Evolutionary conservation across 345 rosid species (phyloP), one percentile per base, ranked within the genome.

Genomic region (Abelmoschus esculentus): DNA sequence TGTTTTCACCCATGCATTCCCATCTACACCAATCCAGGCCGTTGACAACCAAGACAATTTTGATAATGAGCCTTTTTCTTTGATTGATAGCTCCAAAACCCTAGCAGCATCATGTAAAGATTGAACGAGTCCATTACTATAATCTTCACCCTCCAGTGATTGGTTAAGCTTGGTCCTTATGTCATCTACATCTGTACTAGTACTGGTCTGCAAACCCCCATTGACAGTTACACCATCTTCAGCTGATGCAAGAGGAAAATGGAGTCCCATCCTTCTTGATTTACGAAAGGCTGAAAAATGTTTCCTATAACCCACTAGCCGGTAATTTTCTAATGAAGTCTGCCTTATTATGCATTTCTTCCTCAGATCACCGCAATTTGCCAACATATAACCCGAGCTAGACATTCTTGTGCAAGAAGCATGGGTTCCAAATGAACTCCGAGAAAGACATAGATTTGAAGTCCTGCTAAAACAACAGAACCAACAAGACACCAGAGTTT

Each of bases 61-160:
- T 7, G 93, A 84, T 44, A 75, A 70, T 1, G 77, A 82, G 18
- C 79, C 80, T 67, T 83, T 86, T 49, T 87, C 87, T 75, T 77
- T 87, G 78, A 88, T 82, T 3, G 89, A 86, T 75, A 91, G 73
- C 83, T 91, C 97, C 83, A 91, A 87, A 70, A 79, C 82, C 79
- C 97, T 87, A 22, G 97, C 97, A 49, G 91, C 87, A 62, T 91
- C 96, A 75, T 95, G 91, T 67, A 95, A 74, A 76, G 86, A 82
- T 71, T 95, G 96, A 75, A 91, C 85, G 70, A 95, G 90, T 79
- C 83, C 96, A 78, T 82, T 86, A 73, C 84, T 87, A 52, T 75
- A 84, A 69, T 88, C 87, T 69, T 87, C 89, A 50, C 78, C 88
- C 67, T 86, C 89, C 59, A 91, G 72, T 26, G 99, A 86, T 50